Percentiles rank a stretch among this genome's conserved stretches.
Conservation (phyloP, 495 filamentous ascomycete species). For the Hypomontagnella submonticulosa region DNA sequence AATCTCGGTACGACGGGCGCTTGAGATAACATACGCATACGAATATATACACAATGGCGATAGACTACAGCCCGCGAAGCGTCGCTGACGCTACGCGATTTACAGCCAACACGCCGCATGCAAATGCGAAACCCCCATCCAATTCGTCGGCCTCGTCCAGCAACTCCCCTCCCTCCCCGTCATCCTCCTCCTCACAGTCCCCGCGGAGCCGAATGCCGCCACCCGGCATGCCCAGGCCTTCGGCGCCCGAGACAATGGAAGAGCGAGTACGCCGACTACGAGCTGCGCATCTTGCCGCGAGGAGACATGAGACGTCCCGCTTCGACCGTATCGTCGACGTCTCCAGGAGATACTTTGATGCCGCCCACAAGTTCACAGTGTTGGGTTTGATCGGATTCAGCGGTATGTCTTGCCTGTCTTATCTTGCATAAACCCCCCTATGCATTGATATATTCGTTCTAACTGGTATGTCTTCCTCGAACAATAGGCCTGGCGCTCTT, state of each 20-base stretch:
- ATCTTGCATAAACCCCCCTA: background rate
- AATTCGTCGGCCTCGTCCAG: conserved; percentile 35
- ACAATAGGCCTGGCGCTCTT: conserved; percentile 73
- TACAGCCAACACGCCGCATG: conserved; percentile 91
- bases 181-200: conserved; percentile 33
- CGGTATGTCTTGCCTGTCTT: conserved; percentile 61
- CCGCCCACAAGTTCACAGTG: conserved; percentile 81
- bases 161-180: conserved; percentile 44
- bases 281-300: conserved; percentile 77
- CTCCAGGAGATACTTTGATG: conserved; percentile 81
- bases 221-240: conserved; percentile 59
- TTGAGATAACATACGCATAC: background rate
- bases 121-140: conserved; percentile 69
- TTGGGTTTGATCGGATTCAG: conserved; percentile 80
- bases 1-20: background rate
- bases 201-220: conserved; percentile 69
- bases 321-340: conserved; percentile 76
- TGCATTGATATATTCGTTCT: conserved; percentile 4
- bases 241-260: conserved; percentile 77
- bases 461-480: background rate
- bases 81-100: conserved; percentile 95
- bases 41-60: conserved; percentile 23
- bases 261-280: conserved; percentile 90
- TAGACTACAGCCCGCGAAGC: conserved; percentile 76
- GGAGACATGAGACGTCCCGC: conserved; percentile 69